Percentiles rank a stretch among this genome's conserved stretches.
Conservation (phyloP, 495 filamentous ascomycete species). For the Aspergillus mulundensis region DNA sequence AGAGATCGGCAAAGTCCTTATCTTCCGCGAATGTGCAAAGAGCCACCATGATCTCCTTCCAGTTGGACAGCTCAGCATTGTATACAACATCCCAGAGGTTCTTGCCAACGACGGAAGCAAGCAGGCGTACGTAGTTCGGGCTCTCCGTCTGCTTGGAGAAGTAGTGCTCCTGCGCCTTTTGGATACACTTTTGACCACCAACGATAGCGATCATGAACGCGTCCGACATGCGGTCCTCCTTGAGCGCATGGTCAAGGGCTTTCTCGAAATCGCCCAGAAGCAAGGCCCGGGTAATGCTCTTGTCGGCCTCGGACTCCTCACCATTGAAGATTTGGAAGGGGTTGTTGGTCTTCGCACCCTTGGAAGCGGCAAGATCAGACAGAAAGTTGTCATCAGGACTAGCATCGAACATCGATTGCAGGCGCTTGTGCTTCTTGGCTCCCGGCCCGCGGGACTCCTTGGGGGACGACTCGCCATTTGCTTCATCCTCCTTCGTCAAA, state of each 20-base stretch:
- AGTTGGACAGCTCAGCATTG: conserved; percentile 86
- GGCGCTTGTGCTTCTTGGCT: conserved; percentile 54
- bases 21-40: conserved; percentile 92
- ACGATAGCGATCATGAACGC: conserved; percentile 98
- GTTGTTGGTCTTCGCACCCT: conserved; percentile 76
- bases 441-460: conserved; percentile 41
- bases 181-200: conserved; percentile 87
- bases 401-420: conserved; percentile 81
- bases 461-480: conserved; percentile 42
- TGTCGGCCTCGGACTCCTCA: conserved; percentile 74
- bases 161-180: conserved; percentile 90
- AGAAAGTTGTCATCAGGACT: conserved; percentile 76
- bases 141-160: conserved; percentile 74
- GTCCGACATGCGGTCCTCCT: conserved; percentile 86
- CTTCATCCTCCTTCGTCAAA: conserved; percentile 41
- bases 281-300: conserved; percentile 79
- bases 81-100: conserved; percentile 98
- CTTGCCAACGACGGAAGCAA: conserved; percentile 90
- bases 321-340: conserved; percentile 84
- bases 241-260: conserved; percentile 81
- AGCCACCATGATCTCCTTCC: conserved; percentile 95
- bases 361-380: conserved; percentile 67
- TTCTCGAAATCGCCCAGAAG: conserved; percentile 88
- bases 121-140: conserved; percentile 87
- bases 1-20: conserved; percentile 91